Base-by-base conservation (phyloP, 768 basidiomycete species). In the Boletellus ananas region DNA sequence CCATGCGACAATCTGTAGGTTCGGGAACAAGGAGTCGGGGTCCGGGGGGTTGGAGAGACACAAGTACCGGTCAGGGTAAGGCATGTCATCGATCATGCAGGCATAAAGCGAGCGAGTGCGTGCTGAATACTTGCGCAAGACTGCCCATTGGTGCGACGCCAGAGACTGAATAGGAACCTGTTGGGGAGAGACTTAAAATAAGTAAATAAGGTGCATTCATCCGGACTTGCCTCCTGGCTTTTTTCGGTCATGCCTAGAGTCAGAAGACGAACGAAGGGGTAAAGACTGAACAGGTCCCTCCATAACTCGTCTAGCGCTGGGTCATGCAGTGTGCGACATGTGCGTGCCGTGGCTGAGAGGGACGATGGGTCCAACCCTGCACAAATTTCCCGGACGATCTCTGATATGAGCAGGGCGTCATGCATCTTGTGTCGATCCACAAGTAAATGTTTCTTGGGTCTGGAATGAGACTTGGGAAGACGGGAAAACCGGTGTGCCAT, bases 251-350 rank as follows among this genome's bases (percentile, higher is more conserved):
- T 31, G 8, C 2, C 13, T 6, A 45, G 40, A 3, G 41, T 16
- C 25, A 64, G 23, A 36, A 64, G 61, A 23, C 47, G 49, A 20
- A 62, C 13, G 20, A 65, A 55, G 8, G 63, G 63, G 29, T 54
- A 38, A 0, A 65, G 41, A 9, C 44, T 62, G 42, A 50, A 66
- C 37, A 65, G 20, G 25, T 58, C 45, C 31, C 45, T 47, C 65
- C 63, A 65, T 2, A 67, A 18, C 34, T 59, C 58, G 37, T 65
- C 62, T 4, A 65, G 45, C 34, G 65, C 63, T 29, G 54, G 55
- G 34, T 62, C 55, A 6, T 45, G 46, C 42, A 65, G 49, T 3
- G 55, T 52, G 31, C 35, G 58, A 43, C 63, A 65, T n/a, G 65
- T 60, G 3, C 58, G 55, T 3, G 63, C 63, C 0, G 67, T 33